phyloP scores from a whole-genome alignment of 805 yeast genomes.

The Lachancea kluyveri region DNA sequence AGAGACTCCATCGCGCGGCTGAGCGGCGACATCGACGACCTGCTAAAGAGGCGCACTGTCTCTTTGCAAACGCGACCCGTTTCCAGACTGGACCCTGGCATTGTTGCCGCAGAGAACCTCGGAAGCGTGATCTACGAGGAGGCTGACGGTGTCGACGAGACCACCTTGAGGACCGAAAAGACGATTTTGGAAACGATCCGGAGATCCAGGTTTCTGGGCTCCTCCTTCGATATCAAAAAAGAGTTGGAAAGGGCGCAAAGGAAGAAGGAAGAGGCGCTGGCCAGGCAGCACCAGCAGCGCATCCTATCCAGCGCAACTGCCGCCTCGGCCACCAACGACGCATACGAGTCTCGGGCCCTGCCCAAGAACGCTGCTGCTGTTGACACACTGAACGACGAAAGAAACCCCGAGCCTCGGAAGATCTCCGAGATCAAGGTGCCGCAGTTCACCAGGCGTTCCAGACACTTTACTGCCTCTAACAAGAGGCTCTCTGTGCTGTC shows the following conservation, averaged over 20 bases:
- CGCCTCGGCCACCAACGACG: conserved; percentile 11
- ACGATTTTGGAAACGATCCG: conserved; percentile 37
- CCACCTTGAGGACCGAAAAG: conserved; percentile 24
- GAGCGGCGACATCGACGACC: conserved; percentile 23
- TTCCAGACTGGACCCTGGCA: conserved; percentile 39
- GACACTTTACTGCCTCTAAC: conserved; percentile 52
- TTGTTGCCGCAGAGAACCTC: conserved; percentile 22
- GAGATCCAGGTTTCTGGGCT: conserved; percentile 40
- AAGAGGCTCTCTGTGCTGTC: conserved; percentile 70
- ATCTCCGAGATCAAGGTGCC: conserved; percentile 65
- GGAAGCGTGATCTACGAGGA: conserved; percentile 10
- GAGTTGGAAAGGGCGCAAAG: conserved; percentile 23
- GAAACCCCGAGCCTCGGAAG: conserved; percentile 37
- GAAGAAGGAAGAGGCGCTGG: conserved; percentile 7
- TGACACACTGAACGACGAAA: conserved; percentile 17
- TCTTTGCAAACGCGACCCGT: conserved; percentile 38
- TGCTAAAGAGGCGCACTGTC: conserved; percentile 32
- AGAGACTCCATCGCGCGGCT: conserved; percentile 16
- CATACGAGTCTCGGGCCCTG: conserved; percentile 17
- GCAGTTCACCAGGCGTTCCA: conserved; percentile 62
- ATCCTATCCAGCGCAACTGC: conserved; percentile 5
- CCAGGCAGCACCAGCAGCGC: conserved; percentile 4
- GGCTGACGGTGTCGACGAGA: conserved; percentile 17
- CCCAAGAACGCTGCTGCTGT: conserved; percentile 26
- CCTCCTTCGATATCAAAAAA: conserved; percentile 32